Conservation (phyloP, 2,329 filamentous ascomycete species). For the Helotiales sp. region DNA sequence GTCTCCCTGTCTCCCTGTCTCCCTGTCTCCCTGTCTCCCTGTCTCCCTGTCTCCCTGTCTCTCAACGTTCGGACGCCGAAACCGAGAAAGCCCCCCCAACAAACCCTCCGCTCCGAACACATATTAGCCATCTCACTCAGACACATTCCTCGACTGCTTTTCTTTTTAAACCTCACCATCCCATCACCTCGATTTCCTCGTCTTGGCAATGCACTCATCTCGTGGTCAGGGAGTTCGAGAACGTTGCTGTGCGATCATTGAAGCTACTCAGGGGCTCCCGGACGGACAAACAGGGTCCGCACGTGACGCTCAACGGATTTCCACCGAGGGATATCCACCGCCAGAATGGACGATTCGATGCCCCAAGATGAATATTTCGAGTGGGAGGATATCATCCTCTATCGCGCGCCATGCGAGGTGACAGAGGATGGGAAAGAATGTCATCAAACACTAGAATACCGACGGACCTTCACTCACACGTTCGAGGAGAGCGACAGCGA, state of each 20-base stretch:
- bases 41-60: background rate
- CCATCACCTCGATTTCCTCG: background rate
- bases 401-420: background rate
- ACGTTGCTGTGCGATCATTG: background rate
- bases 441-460: conserved; percentile 6
- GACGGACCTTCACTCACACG: background rate
- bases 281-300: background rate
- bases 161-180: background rate
- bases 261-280: conserved; percentile 1
- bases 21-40: background rate
- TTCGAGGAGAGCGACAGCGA: conserved; percentile 7
- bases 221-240: background rate
- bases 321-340: background rate
- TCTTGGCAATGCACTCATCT: conserved; percentile 5
- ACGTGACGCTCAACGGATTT: conserved; percentile 15
- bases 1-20: background rate
- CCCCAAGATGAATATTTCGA: conserved; percentile 33
- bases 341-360: conserved; percentile 22
- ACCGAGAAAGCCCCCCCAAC: conserved; percentile 6
- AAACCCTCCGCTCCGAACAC: conserved; percentile 2
- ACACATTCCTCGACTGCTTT: background rate
- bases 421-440: conserved; percentile 1
- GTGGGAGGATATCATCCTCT: conserved; percentile 30
- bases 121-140: background rate
- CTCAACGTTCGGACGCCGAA: conserved; percentile 13